Evolutionary conservation across 2,329 filamentous ascomycete species (phyloP).

Genomic region (Gaeumannomyces tritici): DNA sequence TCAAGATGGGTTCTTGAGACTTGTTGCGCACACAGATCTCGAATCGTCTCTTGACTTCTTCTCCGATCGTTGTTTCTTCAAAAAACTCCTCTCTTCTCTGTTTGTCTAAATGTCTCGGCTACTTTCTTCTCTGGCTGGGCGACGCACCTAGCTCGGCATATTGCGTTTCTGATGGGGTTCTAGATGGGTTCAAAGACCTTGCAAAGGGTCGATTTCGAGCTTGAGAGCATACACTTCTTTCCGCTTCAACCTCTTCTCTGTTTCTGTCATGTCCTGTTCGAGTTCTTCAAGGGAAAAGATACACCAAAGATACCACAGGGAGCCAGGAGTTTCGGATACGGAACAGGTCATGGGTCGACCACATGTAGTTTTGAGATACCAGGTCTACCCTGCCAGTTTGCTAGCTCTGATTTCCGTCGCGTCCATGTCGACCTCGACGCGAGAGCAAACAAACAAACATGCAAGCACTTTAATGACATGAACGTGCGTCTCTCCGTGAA

Average conservation of each 20-base stretch:
- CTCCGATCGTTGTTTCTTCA: background rate
- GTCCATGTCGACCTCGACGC: background rate
- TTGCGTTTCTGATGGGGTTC: background rate
- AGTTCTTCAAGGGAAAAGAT: background rate
- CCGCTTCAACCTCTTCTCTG: no score
- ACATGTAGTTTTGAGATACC: background rate
- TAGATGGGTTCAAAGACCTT: background rate
- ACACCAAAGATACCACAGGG: background rate
- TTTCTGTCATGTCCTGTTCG: no score
- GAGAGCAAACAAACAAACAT: background rate
- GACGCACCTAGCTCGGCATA: no score
- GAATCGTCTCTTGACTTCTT: background rate
- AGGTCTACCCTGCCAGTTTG: background rate
- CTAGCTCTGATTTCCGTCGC: background rate
- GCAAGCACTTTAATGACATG: background rate
- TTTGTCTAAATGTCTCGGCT: background rate
- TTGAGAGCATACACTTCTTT: background rate
- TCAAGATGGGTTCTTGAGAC: background rate
- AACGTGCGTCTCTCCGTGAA: background rate
- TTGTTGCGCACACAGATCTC: background rate
- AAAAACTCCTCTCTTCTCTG: background rate
- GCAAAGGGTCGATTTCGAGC: background rate
- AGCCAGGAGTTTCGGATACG: background rate
- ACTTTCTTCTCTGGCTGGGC: no score
- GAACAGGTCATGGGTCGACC: background rate